Base-by-base conservation (phyloP, 129 eudicot genomes). In the Chrysanthemum makinoi region DNA sequence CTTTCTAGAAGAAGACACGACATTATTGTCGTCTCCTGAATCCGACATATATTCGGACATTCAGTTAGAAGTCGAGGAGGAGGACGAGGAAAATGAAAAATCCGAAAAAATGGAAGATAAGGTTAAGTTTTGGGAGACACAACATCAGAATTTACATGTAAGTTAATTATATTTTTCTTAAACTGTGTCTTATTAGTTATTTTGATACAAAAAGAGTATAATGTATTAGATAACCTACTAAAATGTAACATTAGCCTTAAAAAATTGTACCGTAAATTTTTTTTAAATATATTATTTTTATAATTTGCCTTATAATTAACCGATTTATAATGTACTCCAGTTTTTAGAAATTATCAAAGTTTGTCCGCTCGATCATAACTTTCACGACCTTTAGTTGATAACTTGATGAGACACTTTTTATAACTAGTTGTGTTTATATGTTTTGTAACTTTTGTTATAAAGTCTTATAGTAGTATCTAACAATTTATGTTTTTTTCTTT, bases 91-190 rank as follows among this genome's bases (percentile, higher is more conserved):
- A 1, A 35, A 64, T 1, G 87, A 87, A 48, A 71, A 75, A 7
- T 26, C 30, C 5, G 91, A 67, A 26, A 76, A 30, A 67, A 35
- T 20, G 12, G 85, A 73, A 72, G 94, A 86, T 30, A 82, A 69
- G 16, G 76, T 58, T 56, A 76, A 66, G 20, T 89, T 87, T 58
- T 93, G 98, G 98, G 92, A 89, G 18, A 80, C 70, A 61, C 98
- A 93, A 58, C 80, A 83, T 62, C 82, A 83, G 10, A 79, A 79
- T 58, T 62, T 93, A 65, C 88, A 89, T 35, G 98, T 89, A 82
- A 77, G 78, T 78, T 79, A 10, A n/a, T 66, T n/a, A 33, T 28
- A 13, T 70, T 13, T 52, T 10, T 52, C 5, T 13, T 2, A 52
- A 15, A 13, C 8, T 2, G 0, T 4, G 19, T 15, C 2, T 51